These are phyloP conservation scores for Dissophora globulifera DNA, from an alignment of 192 early-diverging fungal species.

Conservation along the genomic window DNA sequence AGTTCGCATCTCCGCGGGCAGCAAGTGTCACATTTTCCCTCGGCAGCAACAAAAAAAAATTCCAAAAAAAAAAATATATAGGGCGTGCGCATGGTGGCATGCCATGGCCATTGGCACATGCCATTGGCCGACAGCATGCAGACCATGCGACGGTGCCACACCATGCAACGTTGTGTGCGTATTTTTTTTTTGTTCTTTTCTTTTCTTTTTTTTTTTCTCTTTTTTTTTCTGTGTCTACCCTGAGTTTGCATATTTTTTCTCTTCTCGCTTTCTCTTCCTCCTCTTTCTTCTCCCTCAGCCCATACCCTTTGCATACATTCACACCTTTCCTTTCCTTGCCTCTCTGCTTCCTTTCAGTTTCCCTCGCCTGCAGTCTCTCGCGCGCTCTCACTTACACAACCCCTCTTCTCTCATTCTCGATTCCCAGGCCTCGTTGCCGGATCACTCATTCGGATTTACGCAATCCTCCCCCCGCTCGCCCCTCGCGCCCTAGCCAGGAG, in stretches of 20 bases:
- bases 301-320: no score
- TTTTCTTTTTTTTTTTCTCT: slow-evolving; percentile 7
- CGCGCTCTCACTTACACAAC: no score
- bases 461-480: no score
- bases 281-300: background rate
- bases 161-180: slow-evolving; percentile 23
- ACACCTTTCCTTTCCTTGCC: background rate
- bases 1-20: no score
- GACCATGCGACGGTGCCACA: slow-evolving; percentile 28
- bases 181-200: slow-evolving; percentile 7
- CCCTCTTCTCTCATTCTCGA: no score
- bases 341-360: background rate
- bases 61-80: background rate
- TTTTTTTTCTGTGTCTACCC: background rate
- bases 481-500: no score
- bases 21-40: no score
- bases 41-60: background rate
- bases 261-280: background rate
- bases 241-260: background rate
- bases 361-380: background rate
- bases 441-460: no score
- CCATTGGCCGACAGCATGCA: no score
- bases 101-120: no score
- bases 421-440: no score
- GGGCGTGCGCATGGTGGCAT: background rate